phyloP scores from a whole-genome alignment of 768 basidiomycete genomes.

The Agrocybe praecox region DNA sequence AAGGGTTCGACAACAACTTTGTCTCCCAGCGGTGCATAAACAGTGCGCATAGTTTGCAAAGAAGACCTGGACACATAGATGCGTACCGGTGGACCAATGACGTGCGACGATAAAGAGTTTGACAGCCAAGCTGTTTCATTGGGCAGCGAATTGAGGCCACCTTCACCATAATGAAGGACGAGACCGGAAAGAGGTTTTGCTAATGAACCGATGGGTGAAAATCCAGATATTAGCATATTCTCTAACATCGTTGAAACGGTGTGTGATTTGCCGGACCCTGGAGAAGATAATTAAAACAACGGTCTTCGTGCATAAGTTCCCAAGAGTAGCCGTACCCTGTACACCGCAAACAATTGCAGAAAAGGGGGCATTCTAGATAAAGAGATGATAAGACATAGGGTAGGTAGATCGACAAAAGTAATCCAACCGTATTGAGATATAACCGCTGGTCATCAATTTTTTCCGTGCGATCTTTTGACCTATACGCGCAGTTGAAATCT shows the following conservation, averaged over 20 bases:
- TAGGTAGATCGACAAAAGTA: background rate
- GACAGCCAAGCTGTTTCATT: slow-evolving; percentile 70
- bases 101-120: slow-evolving; percentile 27
- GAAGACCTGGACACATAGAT: slow-evolving; percentile 68
- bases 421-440: slow-evolving; percentile 67
- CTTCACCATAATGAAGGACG: slow-evolving; percentile 72
- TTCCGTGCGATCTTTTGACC: slow-evolving; percentile 34
- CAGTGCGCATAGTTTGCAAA: slow-evolving; percentile 57
- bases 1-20: slow-evolving; percentile 57
- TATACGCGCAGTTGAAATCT: slow-evolving; percentile 11
- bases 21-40: slow-evolving; percentile 54
- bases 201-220: slow-evolving; percentile 49
- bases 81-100: slow-evolving; percentile 35
- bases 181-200: slow-evolving; percentile 61
- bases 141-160: slow-evolving; percentile 56
- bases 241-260: slow-evolving; percentile 71
- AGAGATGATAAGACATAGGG: background rate
- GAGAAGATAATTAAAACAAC: background rate
- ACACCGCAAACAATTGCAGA: slow-evolving; percentile 79
- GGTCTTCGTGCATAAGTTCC: background rate
- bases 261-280: slow-evolving; percentile 75
- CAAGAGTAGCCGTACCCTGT: slow-evolving; percentile 38
- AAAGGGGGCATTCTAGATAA: slow-evolving; percentile 67
- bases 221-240: slow-evolving; percentile 64
- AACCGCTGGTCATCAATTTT: slow-evolving; percentile 50